Evolutionary conservation across 1,284 basidiomycete species (phyloP).

Genomic region (Leccinum pachyderme): DNA sequence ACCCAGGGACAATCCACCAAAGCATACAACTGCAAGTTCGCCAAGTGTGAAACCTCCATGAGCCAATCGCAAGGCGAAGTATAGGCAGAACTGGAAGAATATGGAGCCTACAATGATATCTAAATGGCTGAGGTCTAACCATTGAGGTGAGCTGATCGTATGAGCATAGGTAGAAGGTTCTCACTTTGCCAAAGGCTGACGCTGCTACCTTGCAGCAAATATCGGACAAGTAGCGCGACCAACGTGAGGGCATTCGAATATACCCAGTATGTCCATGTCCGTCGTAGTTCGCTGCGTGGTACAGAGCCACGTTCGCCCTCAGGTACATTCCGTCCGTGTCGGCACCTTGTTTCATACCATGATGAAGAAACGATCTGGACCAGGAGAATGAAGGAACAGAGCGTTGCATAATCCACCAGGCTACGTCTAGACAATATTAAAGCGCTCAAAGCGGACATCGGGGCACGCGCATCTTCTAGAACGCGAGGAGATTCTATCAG

Average conservation of each 20-base stretch:
- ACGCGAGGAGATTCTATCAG: conserved; percentile 68
- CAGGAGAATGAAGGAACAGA: conserved; percentile 77
- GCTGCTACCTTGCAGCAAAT: conserved; percentile 37
- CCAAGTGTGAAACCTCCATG: conserved; percentile 94
- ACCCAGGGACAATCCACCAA: conserved; percentile 83
- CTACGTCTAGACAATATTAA: conserved; percentile 70
- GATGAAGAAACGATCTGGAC: conserved; percentile 75
- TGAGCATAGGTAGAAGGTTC: conserved; percentile 37
- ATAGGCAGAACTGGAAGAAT: conserved; percentile 91
- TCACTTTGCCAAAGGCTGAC: conserved; percentile 62
- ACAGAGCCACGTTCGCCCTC: conserved; percentile 72
- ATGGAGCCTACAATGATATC: conserved; percentile 76
- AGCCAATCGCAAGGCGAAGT: conserved; percentile 86
- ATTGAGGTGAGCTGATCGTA: conserved; percentile 9
- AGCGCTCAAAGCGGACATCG: conserved; percentile 53
- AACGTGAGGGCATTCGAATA: conserved; percentile 57
- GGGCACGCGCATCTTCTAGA: conserved; percentile 40
- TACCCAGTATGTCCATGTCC: conserved; percentile 59
- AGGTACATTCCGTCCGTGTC: conserved; percentile 39
- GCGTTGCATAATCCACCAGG: conserved; percentile 74
- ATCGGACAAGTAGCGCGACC: conserved; percentile 47
- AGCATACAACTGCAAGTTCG: conserved; percentile 86
- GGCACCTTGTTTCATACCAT: conserved; percentile 61
- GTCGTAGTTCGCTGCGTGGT: conserved; percentile 65
- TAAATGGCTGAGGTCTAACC: conserved; percentile 70